Base-by-base conservation (phyloP, 768 basidiomycete species). In the Trametes cingulata region DNA sequence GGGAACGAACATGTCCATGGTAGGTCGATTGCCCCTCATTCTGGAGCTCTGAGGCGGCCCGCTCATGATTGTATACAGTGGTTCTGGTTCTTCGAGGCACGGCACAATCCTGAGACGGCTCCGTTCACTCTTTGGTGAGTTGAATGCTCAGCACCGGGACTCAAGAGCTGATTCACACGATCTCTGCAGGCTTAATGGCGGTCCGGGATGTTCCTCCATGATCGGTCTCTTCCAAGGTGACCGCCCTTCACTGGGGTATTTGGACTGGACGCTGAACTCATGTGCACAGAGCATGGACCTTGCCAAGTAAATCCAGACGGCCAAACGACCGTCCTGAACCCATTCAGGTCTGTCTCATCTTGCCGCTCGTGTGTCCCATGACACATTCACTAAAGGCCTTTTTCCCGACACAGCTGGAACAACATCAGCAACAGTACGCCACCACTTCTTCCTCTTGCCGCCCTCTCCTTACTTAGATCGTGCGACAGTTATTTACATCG, bases 11-110 rank as follows among this genome's bases (percentile, higher is more conserved):
- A 85, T 83, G 79, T 84, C 83, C 0, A 82, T 84, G 81, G 84
- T 85, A 46, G 40, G 24, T 19, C 20, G 7, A 37, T 45, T 33
- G 29, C 29, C 10, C 29, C 10, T 4, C 10, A 17, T 41, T 17
- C 37, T 9, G 1, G n/a, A n/a, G 3, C 25, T 12, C 15, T 2
- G 19, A 25, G 7, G 12, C 37, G 1, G 6, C 8, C 1, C n/a
- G 15, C 35, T 56, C 13, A 40, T 39, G 8, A 19, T 6, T 25
- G 42, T 41, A 14, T 3, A 22, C 53, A 86, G 86, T 88, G 84
- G 85, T 88, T 88, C 67, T 88, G 86, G 85, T 88, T 87, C 71
- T 89, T 88, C 53, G 87, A 85, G 61, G 79, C 87, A 2, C 78
- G 87, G 14, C 72, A 81, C 29, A 73, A 77, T 2, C 84, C 86